phyloP scores from a whole-genome alignment of 225 moss, liverwort and hornwort genomes.

The Anthoceros angustus region DNA sequence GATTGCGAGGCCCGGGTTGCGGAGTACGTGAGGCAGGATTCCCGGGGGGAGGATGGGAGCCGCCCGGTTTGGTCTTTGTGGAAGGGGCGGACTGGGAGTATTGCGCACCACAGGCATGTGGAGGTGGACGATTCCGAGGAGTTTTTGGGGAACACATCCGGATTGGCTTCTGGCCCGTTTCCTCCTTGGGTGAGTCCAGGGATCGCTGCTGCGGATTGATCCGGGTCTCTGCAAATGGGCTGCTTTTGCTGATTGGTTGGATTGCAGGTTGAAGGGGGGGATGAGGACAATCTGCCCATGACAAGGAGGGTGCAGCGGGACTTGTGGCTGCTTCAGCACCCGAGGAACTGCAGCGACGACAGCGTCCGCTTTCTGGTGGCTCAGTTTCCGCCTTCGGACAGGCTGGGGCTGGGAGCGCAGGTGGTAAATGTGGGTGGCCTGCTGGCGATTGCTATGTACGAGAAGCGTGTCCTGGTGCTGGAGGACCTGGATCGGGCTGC shows the following conservation, averaged over 20 bases:
- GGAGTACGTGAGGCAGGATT: neutral
- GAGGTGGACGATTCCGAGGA: neutral
- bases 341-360: conserved; percentile 16
- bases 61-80: neutral
- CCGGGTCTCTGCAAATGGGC: too few species aligned
- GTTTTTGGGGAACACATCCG: neutral
- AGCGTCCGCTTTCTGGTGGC: conserved; percentile 17
- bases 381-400: conserved; percentile 10
- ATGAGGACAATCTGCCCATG: conserved; percentile 34
- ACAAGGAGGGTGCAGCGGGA: conserved; percentile 22
- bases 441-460: conserved; percentile 18
- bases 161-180: conserved; percentile 9
- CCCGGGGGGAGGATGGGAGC: neutral
- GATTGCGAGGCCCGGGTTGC: neutral
- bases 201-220: conserved; percentile 9
- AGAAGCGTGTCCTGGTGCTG: conserved; percentile 19
- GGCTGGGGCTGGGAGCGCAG: conserved; percentile 23
- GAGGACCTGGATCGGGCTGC: conserved; percentile 13
- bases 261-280: conserved; percentile 17
- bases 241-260: neutral
- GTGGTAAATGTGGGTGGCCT: conserved; percentile 20
- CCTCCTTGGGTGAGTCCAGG: conserved; percentile 48
- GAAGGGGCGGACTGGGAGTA: neutral
- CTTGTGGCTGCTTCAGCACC: conserved; percentile 32
- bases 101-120: neutral